phyloP scores from a whole-genome alignment of 2,329 filamentous ascomycete genomes.

The Boeremia lycopersici region DNA sequence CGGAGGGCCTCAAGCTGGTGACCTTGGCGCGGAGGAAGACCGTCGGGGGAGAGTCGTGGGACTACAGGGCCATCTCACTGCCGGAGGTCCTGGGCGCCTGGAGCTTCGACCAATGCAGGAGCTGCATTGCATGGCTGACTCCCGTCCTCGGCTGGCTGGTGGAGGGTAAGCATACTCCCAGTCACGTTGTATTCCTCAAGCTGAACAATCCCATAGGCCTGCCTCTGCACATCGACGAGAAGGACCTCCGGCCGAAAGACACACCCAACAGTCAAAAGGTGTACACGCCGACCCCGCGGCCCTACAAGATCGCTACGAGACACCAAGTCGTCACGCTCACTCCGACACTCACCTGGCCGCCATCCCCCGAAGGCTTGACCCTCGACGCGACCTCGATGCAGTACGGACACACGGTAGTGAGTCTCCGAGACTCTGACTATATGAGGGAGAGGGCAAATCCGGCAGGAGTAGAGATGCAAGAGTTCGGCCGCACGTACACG shows the following conservation, averaged over 20 bases:
- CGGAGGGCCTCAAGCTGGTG: neutral
- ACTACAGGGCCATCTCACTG: neutral
- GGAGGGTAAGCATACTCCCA: neutral
- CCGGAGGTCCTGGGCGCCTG: neutral
- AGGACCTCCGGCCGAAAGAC: neutral
- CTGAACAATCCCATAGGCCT: neutral
- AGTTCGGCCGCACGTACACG: neutral
- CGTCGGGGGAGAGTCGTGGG: neutral
- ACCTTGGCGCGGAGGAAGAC: neutral
- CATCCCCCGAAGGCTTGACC: neutral
- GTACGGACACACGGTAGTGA: neutral
- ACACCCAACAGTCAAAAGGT: neutral
- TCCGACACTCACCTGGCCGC: neutral
- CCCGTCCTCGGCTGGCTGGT: neutral
- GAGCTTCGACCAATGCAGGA: constrained; percentile 3
- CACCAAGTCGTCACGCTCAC: neutral
- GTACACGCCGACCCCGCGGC: neutral
- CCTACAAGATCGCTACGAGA: neutral
- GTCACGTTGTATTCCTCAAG: neutral
- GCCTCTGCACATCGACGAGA: neutral
- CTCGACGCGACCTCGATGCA: constrained; percentile 1
- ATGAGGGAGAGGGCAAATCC: neutral
- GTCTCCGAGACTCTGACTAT: neutral
- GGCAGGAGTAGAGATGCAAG: neutral
- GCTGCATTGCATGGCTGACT: neutral